Evolutionary conservation across 148 eudicot genomes (phyloP), one percentile per base, ranked within the genome.

Genomic region (Persicaria maculosa): DNA sequence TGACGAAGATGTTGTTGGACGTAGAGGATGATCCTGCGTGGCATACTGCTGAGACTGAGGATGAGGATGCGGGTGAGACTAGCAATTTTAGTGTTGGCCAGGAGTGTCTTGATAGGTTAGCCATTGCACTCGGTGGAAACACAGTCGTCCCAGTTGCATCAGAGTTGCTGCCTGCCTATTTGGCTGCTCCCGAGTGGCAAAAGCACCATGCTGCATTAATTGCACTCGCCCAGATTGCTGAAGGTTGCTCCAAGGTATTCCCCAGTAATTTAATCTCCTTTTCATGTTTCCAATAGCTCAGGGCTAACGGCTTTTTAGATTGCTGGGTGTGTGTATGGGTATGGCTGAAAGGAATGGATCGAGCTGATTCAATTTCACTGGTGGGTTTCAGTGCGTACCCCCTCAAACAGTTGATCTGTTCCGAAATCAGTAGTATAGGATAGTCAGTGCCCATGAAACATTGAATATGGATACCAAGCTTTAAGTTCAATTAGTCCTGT

Each of bases 81-180:
- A 75, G 79, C 70, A 80, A 78, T 61, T 83, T 80, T 45, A 69
- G 81, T 17, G 79, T 83, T 16, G 86, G 74, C 15, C 86, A 82
- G 70, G 85, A 82, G 81, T 79, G 82, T 70, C 77, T 83, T 79
- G 86, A 81, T 80, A 80, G 86, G 59, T 46, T 83, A 43, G 73
- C 86, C 4, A 78, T 80, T 25, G 50, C 86, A 36, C 61, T 83
- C 73, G 75, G 86, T 31, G 86, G 86, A 5, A 80, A 77, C 68
- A 76, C 86, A 4, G 78, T 83, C 73, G 79, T 76, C 16, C 77
- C 81, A 1, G 83, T 78, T 47, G 77, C 81, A 3, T 81, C 81
- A 0, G 86, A 83, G 79, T 2, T 80, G 48, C 80, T 80, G 67
- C 81, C 83, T 0, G 77, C 44, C n/a, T 78, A 46, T 68, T 80